Base-by-base conservation (phyloP, 2,329 filamentous ascomycete species). In the Monosporascus ibericus region DNA sequence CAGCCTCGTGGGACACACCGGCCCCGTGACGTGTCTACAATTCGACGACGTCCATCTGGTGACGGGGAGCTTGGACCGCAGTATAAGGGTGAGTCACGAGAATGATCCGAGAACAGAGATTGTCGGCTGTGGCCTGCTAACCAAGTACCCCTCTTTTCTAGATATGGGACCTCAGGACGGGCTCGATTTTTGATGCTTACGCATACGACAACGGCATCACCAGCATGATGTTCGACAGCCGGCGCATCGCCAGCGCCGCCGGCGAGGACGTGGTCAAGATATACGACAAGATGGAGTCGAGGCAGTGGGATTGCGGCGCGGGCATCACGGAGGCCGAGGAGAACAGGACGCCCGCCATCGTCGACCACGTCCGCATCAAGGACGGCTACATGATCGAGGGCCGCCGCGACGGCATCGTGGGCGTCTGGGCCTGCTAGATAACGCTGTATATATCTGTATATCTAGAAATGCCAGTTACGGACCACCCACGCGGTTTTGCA, bases 131-230 rank as follows among this genome's bases (percentile, higher is more conserved):
- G 47, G 47, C 15, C 42, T 48, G 25, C 14, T 60, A 58, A 54
- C 68, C 68, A 59, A 68, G 58, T 22, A 14, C 25, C n/a, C 48
- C 65, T 2, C n/a, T 20, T 15, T 24, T 20, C 48, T 65, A 97
- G 92, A 97, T 99, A 67, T 99, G 94, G 94, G 94, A 99, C 72
- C 86, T 99, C 52, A 88, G 94, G 51, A 97, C 91, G 14, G 94
- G 94, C 46, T 92, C 91, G 36, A 96, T 99, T 62, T 88, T 88
- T 68, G 94, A 99, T 68, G 94, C 92, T 18, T 99, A 92, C 70
- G 94, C 92, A 22, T 99, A 97, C 72, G 92, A 97, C 65, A 80
- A 89, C 64, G 85, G 92, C 0, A 82, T 99, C 52, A 95, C 91
- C 34, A 90, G 87, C 75, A 96, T 97, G 91, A 95, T 95, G 86